Conservation (phyloP, 805 yeast genomes). For the Kodamaea restingae region DNA sequence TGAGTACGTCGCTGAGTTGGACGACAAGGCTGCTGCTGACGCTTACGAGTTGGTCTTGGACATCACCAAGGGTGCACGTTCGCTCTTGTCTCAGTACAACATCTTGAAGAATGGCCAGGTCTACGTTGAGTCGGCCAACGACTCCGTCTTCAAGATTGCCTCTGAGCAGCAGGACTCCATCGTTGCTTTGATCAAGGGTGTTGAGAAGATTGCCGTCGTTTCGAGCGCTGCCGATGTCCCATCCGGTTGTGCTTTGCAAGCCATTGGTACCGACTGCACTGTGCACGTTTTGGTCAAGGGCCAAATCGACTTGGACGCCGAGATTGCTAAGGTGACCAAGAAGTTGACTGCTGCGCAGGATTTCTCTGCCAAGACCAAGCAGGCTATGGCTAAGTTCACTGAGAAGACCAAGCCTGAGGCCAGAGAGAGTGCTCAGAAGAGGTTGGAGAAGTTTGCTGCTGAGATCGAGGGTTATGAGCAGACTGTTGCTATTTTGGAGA, state of each 20-base stretch:
- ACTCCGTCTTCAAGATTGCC: slow-evolving; percentile 49
- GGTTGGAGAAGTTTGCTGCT: slow-evolving; percentile 68
- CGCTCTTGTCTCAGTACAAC: slow-evolving; percentile 84
- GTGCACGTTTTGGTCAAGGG: slow-evolving; percentile 94
- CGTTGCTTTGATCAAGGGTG: slow-evolving; percentile 88
- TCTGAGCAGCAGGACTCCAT: slow-evolving; percentile 77
- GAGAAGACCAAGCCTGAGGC: slow-evolving; percentile 82
- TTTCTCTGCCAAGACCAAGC: slow-evolving; percentile 59
- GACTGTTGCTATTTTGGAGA: slow-evolving; percentile 80
- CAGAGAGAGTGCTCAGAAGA: slow-evolving; percentile 66
- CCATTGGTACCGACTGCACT: slow-evolving; percentile 74
- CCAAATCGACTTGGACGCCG: slow-evolving; percentile 87
- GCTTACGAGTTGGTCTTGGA: slow-evolving; percentile 84
- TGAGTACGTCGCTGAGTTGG: slow-evolving; percentile 52
- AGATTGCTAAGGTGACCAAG: slow-evolving; percentile 75
- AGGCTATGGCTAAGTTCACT: slow-evolving; percentile 77
- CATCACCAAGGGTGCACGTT: slow-evolving; percentile 86
- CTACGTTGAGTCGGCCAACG: slow-evolving; percentile 65
- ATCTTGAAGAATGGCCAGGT: slow-evolving; percentile 86
- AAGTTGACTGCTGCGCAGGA: slow-evolving; percentile 66
- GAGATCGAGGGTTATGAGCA: slow-evolving; percentile 88
- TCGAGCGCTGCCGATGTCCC: slow-evolving; percentile 57
- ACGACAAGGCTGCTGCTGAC: slow-evolving; percentile 58
- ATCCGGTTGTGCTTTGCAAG: slow-evolving; percentile 82
- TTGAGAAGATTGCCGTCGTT: slow-evolving; percentile 67